Conservation (phyloP, 345 rosid genomes). For the Bruguiera sexangula region DNA sequence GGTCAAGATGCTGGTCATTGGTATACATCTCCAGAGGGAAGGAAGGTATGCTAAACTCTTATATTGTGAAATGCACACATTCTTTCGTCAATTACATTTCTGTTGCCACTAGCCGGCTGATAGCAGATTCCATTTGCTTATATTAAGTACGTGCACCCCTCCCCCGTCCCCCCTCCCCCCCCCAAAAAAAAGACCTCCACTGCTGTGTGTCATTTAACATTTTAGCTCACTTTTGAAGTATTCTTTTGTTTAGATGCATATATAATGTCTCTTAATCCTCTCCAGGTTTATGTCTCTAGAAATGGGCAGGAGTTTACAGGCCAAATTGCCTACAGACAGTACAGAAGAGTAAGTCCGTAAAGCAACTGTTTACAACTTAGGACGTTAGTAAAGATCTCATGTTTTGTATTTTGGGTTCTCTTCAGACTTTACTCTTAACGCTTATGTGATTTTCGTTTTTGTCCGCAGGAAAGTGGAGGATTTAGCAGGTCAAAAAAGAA, state of each 20-base stretch:
- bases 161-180: too few relatives aligned
- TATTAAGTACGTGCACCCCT: not conserved
- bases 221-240: not conserved
- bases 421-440: not conserved
- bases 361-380: not conserved
- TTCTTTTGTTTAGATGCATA: not conserved
- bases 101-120: not conserved
- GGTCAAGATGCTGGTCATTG: slow-evolving; percentile 65
- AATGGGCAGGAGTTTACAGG: slow-evolving; percentile 82
- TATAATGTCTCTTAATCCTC: not conserved
- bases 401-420: not conserved
- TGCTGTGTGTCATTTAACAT: too few relatives aligned
- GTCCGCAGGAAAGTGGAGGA: slow-evolving; percentile 29
- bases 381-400: not conserved
- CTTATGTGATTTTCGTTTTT: not conserved
- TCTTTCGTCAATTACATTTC: not conserved
- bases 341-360: slow-evolving; percentile 53
- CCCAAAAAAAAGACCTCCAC: too few relatives aligned
- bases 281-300: slow-evolving; percentile 68
- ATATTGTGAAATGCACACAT: not conserved
- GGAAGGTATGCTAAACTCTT: slow-evolving; percentile 46
- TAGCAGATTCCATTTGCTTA: not conserved
- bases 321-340: slow-evolving; percentile 66
- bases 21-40: slow-evolving; percentile 80
- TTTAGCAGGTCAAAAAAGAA: slow-evolving; percentile 24